A percentile compares a stretch with the other conserved stretches of the same genome.
Evolutionary conservation across 495 filamentous ascomycete species (phyloP).

Genomic region (Lasiosphaeria ovina): DNA sequence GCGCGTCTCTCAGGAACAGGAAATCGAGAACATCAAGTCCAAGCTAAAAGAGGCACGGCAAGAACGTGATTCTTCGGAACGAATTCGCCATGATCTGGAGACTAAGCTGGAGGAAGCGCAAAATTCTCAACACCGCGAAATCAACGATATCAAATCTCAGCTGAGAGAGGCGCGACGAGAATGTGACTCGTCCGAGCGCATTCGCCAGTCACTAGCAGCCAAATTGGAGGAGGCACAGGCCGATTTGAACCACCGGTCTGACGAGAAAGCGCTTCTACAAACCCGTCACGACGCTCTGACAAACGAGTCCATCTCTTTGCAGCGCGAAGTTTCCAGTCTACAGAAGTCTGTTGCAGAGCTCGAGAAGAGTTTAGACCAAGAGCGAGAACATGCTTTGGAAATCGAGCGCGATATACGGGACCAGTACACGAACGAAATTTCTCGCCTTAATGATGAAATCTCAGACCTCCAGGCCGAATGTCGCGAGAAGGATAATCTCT

Average conservation of each 20-base stretch:
- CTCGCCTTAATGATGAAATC: conserved; percentile 61
- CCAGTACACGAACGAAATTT: conserved; percentile 64
- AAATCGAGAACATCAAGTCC: conserved; percentile 45
- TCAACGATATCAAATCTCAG: not conserved
- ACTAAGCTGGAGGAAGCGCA: conserved; percentile 56
- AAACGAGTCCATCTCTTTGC: conserved; percentile 63
- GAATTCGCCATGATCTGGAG: conserved; percentile 42
- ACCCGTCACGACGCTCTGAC: conserved; percentile 68
- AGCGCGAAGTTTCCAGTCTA: conserved; percentile 59
- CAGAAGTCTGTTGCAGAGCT: conserved; percentile 57
- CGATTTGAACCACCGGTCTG: conserved; percentile 50
- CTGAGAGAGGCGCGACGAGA: conserved; percentile 25
- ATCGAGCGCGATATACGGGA: conserved; percentile 54
- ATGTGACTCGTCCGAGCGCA: conserved; percentile 36
- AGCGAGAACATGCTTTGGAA: conserved; percentile 56
- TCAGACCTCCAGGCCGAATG: conserved; percentile 68
- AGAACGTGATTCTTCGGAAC: conserved; percentile 39
- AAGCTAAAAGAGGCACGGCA: conserved; percentile 41
- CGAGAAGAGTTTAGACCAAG: conserved; percentile 57
- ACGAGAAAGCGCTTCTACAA: conserved; percentile 71
- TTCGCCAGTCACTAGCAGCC: conserved; percentile 42
- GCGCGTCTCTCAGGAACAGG: conserved; percentile 35
- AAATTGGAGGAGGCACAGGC: conserved; percentile 57
- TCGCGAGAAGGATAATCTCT: conserved; percentile 69
- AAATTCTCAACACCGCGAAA: not conserved